Evolutionary conservation across 2,329 filamentous ascomycete species (phyloP), one percentile per base, ranked within the genome.

Genomic region (Dothistroma pini): DNA sequence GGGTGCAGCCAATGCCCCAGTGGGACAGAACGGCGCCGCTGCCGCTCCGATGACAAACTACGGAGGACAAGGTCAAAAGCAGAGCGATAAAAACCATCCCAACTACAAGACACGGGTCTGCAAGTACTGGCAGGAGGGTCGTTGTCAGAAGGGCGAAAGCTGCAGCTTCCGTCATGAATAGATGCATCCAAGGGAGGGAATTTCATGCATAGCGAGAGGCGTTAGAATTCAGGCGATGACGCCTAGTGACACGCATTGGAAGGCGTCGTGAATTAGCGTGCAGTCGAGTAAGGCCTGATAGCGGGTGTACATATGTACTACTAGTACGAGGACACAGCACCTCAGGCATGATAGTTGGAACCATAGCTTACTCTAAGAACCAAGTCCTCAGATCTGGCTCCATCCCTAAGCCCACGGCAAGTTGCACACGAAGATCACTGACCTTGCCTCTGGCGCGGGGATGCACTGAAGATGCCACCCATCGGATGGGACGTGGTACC

Each of bases 51-150:
- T 62, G 60, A 58, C 55, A 35, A 56, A 53, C 44, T 63, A 41
- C 25, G 53, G 54, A 16, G 56, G 56, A 1, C 65, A 62, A 51
- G 53, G 41, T 44, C 60, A 66, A 54, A 68, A 69, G 56, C 67
- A 64, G 58, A 62, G 60, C 51, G 44, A 49, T 49, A 32, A 61
- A 58, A 53, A 48, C 54, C 61, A 57, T 25, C 69, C 66, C 9
- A 63, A 66, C 35, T 75, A 70, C 64, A 71, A 71, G 66, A 74
- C 70, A 4, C 70, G 70, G 58, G 71, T 78, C 10, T 85, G 83
- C 71, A 77, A 78, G 60, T 85, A 81, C 70, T 85, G 78, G 78
- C 74, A 79, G 38, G 77, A 82, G 61, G 82, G 82, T 12, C 80
- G 78, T 66, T 84, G 83, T 69, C 74, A 78, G 59, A 84, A 84